A percentile compares a stretch with the other conserved stretches of the same genome.
These are phyloP conservation scores for Gracilaria domingensis DNA, from an alignment of 23 red algal genomes.

Conservation along the genomic window DNA sequence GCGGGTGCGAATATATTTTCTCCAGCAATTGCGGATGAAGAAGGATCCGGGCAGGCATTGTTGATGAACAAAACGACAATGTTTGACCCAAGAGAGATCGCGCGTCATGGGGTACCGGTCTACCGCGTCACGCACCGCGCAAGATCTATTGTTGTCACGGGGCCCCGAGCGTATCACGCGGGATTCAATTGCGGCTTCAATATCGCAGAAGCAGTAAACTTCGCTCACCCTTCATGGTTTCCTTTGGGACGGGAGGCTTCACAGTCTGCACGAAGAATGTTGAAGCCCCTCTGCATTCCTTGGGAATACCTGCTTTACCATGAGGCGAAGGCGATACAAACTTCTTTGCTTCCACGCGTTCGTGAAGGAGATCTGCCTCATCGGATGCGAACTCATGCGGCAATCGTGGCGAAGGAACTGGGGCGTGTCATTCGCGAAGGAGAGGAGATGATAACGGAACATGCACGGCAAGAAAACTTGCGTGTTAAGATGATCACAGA, in stretches of 20 bases:
- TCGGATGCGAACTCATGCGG: conserved; percentile 6
- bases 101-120: conserved; percentile 40
- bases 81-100: conserved; percentile 68
- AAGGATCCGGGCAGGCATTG: conserved; percentile 19
- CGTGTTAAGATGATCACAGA: conserved; percentile 36
- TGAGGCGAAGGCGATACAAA: conserved; percentile 27
- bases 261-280: neutral
- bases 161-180: conserved; percentile 90
- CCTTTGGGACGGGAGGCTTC: conserved; percentile 64
- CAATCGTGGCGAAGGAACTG: conserved; percentile 46
- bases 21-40: conserved; percentile 35
- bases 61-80: conserved; percentile 86
- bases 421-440: conserved; percentile 31
- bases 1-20: conserved; percentile 45
- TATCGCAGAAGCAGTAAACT: conserved; percentile 95
- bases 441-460: conserved; percentile 24
- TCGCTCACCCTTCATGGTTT: conserved; percentile 82
- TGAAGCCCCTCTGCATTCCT: conserved; percentile 31
- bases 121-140: conserved; percentile 81
- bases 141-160: conserved; percentile 83
- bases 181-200: conserved; percentile 95
- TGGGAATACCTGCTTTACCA: conserved; percentile 69
- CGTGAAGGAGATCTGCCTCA: neutral
- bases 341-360: neutral
- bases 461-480: conserved; percentile 18